phyloP scores from a whole-genome alignment of 1,139 yeast species.

The Geotrichum klebahnii region DNA sequence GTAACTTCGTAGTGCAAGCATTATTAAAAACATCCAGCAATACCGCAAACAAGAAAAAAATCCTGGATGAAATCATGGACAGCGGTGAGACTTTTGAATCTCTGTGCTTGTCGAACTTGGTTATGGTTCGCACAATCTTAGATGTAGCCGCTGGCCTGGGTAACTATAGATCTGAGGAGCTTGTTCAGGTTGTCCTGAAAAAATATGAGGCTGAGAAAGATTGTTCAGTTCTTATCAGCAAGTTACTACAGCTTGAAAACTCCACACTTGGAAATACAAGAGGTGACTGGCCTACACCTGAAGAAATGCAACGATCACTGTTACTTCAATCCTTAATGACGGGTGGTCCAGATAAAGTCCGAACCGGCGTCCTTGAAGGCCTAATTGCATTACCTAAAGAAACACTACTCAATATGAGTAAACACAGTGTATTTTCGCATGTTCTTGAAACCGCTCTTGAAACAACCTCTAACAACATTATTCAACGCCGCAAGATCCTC shows the following conservation, averaged over 20 bases:
- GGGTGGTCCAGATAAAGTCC: slow-evolving; percentile 13
- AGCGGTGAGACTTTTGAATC: slow-evolving; percentile 40
- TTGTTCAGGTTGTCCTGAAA: slow-evolving; percentile 55
- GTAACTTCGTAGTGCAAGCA: slow-evolving; percentile 75
- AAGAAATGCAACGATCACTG: slow-evolving; percentile 75
- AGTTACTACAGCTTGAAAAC: slow-evolving; percentile 56
- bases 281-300: slow-evolving; percentile 90
- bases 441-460: slow-evolving; percentile 47
- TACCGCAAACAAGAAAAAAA: slow-evolving; percentile 50
- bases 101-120: slow-evolving; percentile 50
- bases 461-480: slow-evolving; percentile 43
- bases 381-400: slow-evolving; percentile 57
- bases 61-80: slow-evolving; percentile 63
- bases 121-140: slow-evolving; percentile 48
- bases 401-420: slow-evolving; percentile 64
- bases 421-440: slow-evolving; percentile 70
- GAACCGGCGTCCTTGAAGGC: slow-evolving; percentile 46
- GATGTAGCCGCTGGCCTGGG: slow-evolving; percentile 38
- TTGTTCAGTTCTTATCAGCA: slow-evolving; percentile 54
- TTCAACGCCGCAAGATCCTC: slow-evolving; percentile 63
- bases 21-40: slow-evolving; percentile 53
- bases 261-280: slow-evolving; percentile 78
- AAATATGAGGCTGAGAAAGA: slow-evolving; percentile 49
- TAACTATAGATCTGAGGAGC: slow-evolving; percentile 61
- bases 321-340: slow-evolving; percentile 58